Percentiles rank a stretch among this genome's conserved stretches.
Evolutionary conservation across 805 yeast species (phyloP).

Genomic region (Ogataea trehaloabstinens): DNA sequence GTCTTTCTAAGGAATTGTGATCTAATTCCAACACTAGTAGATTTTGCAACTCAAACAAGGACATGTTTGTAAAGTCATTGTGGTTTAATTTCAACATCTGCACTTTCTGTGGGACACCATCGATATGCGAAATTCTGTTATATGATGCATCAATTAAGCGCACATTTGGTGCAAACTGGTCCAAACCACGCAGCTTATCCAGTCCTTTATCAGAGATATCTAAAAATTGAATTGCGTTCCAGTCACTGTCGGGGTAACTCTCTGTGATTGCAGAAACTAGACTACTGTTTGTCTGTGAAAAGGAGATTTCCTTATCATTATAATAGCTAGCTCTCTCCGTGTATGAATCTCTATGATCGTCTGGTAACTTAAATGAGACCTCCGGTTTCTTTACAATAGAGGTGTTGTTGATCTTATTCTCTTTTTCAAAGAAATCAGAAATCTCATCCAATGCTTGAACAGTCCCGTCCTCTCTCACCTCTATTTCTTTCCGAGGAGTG

Average conservation of each 20-base stretch:
- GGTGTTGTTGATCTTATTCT: conserved; percentile 1
- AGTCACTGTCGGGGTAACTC: conserved; percentile 37
- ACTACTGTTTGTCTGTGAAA: conserved; percentile 43
- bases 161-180: conserved; percentile 44
- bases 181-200: conserved; percentile 42
- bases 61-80: conserved; percentile 40
- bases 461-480: conserved; percentile 7
- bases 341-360: neutral
- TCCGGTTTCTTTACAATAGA: conserved; percentile 8
- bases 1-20: conserved; percentile 35
- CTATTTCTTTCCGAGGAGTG: conserved; percentile 2
- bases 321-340: neutral
- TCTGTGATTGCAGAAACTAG: conserved; percentile 47
- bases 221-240: conserved; percentile 42
- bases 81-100: conserved; percentile 38
- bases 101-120: conserved; percentile 43
- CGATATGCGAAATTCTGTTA: conserved; percentile 42
- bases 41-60: conserved; percentile 41
- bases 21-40: conserved; percentile 43
- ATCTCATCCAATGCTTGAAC: conserved; percentile 20
- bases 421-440: conserved; percentile 18
- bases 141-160: conserved; percentile 37
- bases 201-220: conserved; percentile 34
- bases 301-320: conserved; percentile 38
- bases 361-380: conserved; percentile 23